phyloP scores from a whole-genome alignment of 2,329 filamentous ascomycete genomes.

The Xylariomycetidae sp. region DNA sequence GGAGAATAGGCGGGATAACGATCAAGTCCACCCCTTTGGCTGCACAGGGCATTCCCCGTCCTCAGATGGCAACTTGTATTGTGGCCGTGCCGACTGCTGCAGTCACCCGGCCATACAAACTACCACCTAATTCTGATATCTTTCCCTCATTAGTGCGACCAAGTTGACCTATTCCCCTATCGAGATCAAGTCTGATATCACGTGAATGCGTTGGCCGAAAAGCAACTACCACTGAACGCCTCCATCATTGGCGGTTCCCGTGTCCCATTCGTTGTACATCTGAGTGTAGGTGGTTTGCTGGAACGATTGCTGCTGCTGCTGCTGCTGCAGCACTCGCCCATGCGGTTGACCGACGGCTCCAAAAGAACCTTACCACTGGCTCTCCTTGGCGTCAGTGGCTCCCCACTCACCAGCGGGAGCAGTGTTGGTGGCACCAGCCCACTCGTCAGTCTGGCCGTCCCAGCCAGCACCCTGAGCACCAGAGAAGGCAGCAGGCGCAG shows the following conservation, averaged over 20 bases:
- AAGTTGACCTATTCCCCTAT: constrained; percentile 46
- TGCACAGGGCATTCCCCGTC: constrained; percentile 98
- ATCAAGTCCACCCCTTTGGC: constrained; percentile 80
- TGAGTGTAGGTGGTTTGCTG: background rate
- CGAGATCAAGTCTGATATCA: constrained; percentile 15
- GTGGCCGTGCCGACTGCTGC: constrained; percentile 16
- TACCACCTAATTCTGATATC: constrained; percentile 64
- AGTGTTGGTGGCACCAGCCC: constrained; percentile 51
- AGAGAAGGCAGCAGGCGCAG: constrained; percentile 63
- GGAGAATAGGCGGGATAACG: constrained; percentile 60
- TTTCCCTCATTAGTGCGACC: constrained; percentile 98
- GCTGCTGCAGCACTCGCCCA: constrained; percentile 4
- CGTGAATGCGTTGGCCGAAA: constrained; percentile 12
- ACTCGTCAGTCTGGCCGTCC: constrained; percentile 54
- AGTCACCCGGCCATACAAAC: constrained; percentile 16
- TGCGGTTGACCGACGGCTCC: background rate
- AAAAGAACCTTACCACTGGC: constrained; percentile 25
- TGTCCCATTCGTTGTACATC: background rate
- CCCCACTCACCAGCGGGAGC: constrained; percentile 67
- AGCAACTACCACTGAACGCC: constrained; percentile 13
- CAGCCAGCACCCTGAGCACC: constrained; percentile 43
- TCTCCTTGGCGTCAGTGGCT: constrained; percentile 45
- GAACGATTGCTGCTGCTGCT: background rate
- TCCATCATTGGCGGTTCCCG: constrained; percentile 32
- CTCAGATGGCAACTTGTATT: constrained; percentile 22